Evolutionary conservation across 2,329 filamentous ascomycete species (phyloP).

Genomic region (Fusarium ambrosium): DNA sequence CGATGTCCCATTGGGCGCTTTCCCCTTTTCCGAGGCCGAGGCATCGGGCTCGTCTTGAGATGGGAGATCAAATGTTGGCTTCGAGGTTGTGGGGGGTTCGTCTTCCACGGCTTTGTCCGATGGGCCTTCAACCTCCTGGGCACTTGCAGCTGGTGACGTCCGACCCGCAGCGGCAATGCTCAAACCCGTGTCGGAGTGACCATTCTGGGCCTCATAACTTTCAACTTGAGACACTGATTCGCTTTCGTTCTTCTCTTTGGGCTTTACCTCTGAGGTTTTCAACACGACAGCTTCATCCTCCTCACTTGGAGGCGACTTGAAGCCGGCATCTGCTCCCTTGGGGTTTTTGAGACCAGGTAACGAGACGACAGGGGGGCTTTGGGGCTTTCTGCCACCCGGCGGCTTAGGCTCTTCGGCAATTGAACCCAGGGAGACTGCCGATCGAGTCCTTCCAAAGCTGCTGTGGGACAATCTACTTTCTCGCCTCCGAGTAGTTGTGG

Average conservation of each 20-base stretch:
- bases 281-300: slow-evolving; percentile 59
- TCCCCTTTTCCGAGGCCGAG: background rate
- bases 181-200: slow-evolving; percentile 4
- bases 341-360: slow-evolving; percentile 40
- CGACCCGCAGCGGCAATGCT: slow-evolving; percentile 4
- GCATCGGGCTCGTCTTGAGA: background rate
- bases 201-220: slow-evolving; percentile 25
- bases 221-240: slow-evolving; percentile 29
- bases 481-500: slow-evolving; percentile 48
- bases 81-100: background rate
- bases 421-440: slow-evolving; percentile 59
- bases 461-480: slow-evolving; percentile 52
- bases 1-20: slow-evolving; percentile 9
- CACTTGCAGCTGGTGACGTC: background rate
- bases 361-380: slow-evolving; percentile 36
- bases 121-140: slow-evolving; percentile 6
- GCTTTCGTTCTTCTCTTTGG: slow-evolving; percentile 28
- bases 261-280: slow-evolving; percentile 41
- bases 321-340: slow-evolving; percentile 27
- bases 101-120: slow-evolving; percentile 9
- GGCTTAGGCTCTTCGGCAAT: slow-evolving; percentile 61
- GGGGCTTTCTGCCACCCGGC: slow-evolving; percentile 16
- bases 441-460: slow-evolving; percentile 53
- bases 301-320: slow-evolving; percentile 49
- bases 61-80: background rate